phyloP scores from a whole-genome alignment of 208 protist genomes.

The Acanthamoeba sp. region DNA sequence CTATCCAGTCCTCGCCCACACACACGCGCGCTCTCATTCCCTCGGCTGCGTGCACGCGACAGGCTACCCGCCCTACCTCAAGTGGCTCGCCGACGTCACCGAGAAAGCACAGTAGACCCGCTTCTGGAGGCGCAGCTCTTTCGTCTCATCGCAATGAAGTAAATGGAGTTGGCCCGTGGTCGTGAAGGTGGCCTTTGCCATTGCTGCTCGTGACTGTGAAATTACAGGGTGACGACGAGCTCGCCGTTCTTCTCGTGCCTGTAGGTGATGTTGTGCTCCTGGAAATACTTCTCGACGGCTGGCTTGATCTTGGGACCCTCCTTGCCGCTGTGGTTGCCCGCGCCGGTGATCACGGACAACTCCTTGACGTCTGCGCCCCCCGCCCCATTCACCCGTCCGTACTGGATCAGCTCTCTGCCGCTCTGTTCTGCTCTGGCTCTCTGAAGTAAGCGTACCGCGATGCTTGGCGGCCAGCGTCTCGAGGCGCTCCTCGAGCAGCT shows the following conservation, averaged over 20 bases:
- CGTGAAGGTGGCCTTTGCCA: neutral
- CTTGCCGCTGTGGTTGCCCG: conserved; percentile 75
- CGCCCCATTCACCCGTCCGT: neutral
- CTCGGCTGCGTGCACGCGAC: neutral
- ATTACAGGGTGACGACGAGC: conserved; percentile 21
- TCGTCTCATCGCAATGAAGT: no score
- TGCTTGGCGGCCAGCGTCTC: neutral
- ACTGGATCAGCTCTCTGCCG: no score
- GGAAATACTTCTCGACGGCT: conserved; percentile 62
- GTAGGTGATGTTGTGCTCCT: conserved; percentile 70
- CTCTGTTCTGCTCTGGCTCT: no score
- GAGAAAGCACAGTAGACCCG: neutral
- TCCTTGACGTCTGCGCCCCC: conserved; percentile 28
- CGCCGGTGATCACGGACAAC: conserved; percentile 70
- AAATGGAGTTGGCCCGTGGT: neutral
- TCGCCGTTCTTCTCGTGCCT: conserved; percentile 62
- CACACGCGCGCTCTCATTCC: neutral
- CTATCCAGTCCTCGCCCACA: neutral
- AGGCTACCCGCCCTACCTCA: conserved; percentile 36
- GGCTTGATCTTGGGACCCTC: conserved; percentile 74
- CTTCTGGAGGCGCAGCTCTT: no score
- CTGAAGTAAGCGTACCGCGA: neutral
- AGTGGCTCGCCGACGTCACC: conserved; percentile 25
- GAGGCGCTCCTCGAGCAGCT: conserved; percentile 52
- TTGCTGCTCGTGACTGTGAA: neutral